Evolutionary conservation across 352 stramenopile species (phyloP).

Genomic region (Globisporangium sylvaticum): DNA sequence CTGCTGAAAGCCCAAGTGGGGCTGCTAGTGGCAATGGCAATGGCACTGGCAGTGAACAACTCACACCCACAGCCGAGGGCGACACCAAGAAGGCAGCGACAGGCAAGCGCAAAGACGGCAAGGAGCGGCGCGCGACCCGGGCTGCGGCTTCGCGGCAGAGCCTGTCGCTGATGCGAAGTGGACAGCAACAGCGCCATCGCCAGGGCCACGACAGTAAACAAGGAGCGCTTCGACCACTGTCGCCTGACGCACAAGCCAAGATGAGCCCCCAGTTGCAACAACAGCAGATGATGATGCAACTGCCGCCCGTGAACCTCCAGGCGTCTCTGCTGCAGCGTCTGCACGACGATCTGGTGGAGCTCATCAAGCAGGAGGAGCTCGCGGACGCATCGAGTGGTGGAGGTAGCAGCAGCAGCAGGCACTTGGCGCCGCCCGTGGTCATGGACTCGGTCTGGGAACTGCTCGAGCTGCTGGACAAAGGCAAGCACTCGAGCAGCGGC

Average conservation of each 20-base stretch:
- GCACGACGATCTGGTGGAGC: conserved; percentile 43
- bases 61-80: background rate
- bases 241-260: background rate
- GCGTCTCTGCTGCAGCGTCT: conserved; percentile 32
- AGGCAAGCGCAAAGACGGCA: conserved; percentile 1
- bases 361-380: conserved; percentile 44
- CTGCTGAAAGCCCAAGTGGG: conserved; percentile 5
- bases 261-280: background rate
- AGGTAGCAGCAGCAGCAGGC: conserved; percentile 15
- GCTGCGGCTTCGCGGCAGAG: conserved; percentile 1
- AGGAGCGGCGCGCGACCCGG: background rate
- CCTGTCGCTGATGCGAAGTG: background rate
- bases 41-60: background rate
- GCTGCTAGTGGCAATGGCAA: background rate
- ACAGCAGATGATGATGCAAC: background rate
- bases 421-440: conserved; percentile 26
- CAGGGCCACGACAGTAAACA: conserved; percentile 4
- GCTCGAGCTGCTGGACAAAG: conserved; percentile 44
- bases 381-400: background rate
- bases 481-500: conserved; percentile 5
- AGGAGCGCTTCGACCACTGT: background rate
- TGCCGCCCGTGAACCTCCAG: conserved; percentile 8
- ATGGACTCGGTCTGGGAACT: conserved; percentile 15
- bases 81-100: conserved; percentile 9
- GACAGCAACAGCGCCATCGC: background rate